phyloP scores from a whole-genome alignment of 768 basidiomycete species.

The Rhodotorula toruloides region DNA sequence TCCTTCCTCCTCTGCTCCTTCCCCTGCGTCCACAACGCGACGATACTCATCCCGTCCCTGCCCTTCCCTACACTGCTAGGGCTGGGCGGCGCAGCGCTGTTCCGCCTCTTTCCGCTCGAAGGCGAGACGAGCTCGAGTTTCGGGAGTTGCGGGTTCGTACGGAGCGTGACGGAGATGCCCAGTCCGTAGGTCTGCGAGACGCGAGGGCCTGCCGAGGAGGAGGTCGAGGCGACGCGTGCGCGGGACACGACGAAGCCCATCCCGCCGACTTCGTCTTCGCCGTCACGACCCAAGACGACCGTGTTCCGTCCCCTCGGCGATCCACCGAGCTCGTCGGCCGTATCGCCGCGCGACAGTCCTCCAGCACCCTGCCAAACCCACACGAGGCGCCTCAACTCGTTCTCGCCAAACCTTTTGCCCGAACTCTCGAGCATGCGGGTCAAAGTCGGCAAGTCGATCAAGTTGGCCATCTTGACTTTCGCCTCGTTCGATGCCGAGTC shows the following conservation, averaged over 20 bases:
- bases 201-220: constrained; percentile 5
- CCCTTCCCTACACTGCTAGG: constrained; percentile 36
- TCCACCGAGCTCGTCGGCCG: no score
- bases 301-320: neutral
- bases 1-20: constrained; percentile 35
- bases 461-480: constrained; percentile 19
- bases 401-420: constrained; percentile 33
- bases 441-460: constrained; percentile 38
- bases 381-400: constrained; percentile 35
- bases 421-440: constrained; percentile 31
- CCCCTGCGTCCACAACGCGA: constrained; percentile 40
- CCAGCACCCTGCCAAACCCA: constrained; percentile 41
- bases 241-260: constrained; percentile 39
- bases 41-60: constrained; percentile 40
- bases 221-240: constrained; percentile 9
- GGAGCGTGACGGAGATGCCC: constrained; percentile 37
- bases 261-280: constrained; percentile 27
- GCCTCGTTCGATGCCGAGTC: constrained; percentile 4
- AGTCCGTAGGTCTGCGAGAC: constrained; percentile 38
- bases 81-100: constrained; percentile 26
- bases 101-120: neutral
- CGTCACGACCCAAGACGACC: neutral
- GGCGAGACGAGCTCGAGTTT: constrained; percentile 34
- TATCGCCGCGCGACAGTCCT: neutral
- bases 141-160: constrained; percentile 38